Conservation (phyloP, 192 early-diverging fungal genomes). For the Allomyces arbusculus region DNA sequence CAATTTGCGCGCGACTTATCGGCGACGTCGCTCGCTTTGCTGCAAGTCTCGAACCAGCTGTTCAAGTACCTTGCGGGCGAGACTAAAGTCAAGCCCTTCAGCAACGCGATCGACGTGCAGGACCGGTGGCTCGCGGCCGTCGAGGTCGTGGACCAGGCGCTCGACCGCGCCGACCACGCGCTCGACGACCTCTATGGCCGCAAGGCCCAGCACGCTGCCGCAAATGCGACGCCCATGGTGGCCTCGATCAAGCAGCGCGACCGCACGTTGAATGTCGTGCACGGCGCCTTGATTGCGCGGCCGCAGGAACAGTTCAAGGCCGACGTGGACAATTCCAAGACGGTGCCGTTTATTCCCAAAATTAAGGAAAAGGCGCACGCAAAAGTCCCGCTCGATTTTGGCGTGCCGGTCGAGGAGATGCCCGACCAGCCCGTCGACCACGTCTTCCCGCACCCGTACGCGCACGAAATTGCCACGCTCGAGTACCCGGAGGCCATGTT, state of each 20-base stretch:
- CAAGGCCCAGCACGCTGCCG: slow-evolving; percentile 12
- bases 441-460: slow-evolving; percentile 63
- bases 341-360: slow-evolving; percentile 55
- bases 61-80: not conserved
- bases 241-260: slow-evolving; percentile 5
- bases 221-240: slow-evolving; percentile 10
- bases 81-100: slow-evolving; percentile 5
- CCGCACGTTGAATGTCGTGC: slow-evolving; percentile 6
- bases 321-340: slow-evolving; percentile 62
- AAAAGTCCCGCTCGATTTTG: slow-evolving; percentile 44
- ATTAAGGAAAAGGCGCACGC: slow-evolving; percentile 69
- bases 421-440: slow-evolving; percentile 4
- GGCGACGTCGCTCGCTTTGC: not conserved
- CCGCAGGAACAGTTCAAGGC: slow-evolving; percentile 82
- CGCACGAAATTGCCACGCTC: slow-evolving; percentile 64
- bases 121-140: slow-evolving; percentile 42
- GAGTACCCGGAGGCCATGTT: slow-evolving; percentile 57
- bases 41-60: not conserved
- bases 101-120: slow-evolving; percentile 41
- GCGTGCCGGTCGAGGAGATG: slow-evolving; percentile 10
- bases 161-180: slow-evolving; percentile 62
- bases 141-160: slow-evolving; percentile 57
- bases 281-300: slow-evolving; percentile 49
- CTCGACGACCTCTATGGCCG: slow-evolving; percentile 47
- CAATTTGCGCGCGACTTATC: not conserved